Conservation (phyloP, 2,329 filamentous ascomycete species). For the Xylaria sp. region DNA sequence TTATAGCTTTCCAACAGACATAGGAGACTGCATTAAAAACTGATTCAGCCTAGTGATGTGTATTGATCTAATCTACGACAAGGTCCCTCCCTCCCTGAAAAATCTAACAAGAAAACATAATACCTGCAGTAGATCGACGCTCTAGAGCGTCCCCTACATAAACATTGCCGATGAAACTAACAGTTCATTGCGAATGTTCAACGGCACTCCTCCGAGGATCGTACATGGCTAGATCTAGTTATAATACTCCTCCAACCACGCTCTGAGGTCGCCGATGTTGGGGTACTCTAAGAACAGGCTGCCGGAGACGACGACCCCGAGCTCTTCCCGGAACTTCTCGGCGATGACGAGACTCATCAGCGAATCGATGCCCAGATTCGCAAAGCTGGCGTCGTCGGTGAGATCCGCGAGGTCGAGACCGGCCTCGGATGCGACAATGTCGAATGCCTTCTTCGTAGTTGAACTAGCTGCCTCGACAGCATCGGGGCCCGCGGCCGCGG, state of each 20-base stretch:
- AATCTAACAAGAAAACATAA: too few relatives aligned
- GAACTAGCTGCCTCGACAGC: neutral
- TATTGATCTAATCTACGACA: too few relatives aligned
- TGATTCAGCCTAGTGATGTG: too few relatives aligned
- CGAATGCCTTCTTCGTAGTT: neutral
- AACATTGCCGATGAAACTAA: neutral
- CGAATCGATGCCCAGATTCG: constrained; percentile 52
- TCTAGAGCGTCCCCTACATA: neutral
- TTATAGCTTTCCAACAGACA: too few relatives aligned
- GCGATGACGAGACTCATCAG: constrained; percentile 52
- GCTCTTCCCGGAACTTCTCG: constrained; percentile 49
- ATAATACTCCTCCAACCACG: constrained; percentile 40
- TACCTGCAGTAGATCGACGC: neutral
- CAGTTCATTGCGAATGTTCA: neutral
- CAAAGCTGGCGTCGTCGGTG: constrained; percentile 48
- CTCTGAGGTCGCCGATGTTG: constrained; percentile 48
- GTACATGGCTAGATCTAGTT: neutral
- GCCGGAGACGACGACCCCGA: constrained; percentile 44
- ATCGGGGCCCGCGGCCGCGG: neutral
- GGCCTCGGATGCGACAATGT: neutral
- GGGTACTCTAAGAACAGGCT: constrained; percentile 52
- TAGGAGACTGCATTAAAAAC: too few relatives aligned
- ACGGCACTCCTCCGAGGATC: neutral
- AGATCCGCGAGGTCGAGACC: neutral
- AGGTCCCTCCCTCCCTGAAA: too few relatives aligned